These are phyloP conservation scores for Mucor circinelloides DNA, from an alignment of 371 early-diverging fungal genomes.

Conservation along the genomic window DNA sequence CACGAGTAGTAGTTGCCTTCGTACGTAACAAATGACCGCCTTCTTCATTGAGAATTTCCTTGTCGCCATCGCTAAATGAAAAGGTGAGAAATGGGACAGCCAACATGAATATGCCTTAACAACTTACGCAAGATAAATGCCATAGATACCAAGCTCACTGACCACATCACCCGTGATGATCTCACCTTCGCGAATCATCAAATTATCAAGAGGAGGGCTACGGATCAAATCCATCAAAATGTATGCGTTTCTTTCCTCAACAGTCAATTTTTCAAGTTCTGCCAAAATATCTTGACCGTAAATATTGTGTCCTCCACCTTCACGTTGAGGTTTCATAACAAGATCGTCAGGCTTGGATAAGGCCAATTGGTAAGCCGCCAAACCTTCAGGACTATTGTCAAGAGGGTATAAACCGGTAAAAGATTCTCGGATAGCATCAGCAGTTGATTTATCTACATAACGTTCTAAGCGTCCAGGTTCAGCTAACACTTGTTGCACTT, in stretches of 20 bases:
- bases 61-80: constrained; percentile 52
- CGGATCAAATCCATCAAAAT: constrained; percentile 92
- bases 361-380: constrained; percentile 70
- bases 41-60: constrained; percentile 73
- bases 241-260: constrained; percentile 74
- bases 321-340: constrained; percentile 96
- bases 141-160: constrained; percentile 94
- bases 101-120: neutral
- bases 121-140: constrained; percentile 78
- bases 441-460: constrained; percentile 61
- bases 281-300: constrained; percentile 86
- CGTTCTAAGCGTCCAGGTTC: constrained; percentile 80
- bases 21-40: constrained; percentile 95
- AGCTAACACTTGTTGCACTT: constrained; percentile 93
- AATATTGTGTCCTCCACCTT: constrained; percentile 97
- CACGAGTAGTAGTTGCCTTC: constrained; percentile 80
- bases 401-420: constrained; percentile 93
- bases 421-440: constrained; percentile 63
- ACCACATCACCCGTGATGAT: constrained; percentile 76
- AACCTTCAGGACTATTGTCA: constrained; percentile 71
- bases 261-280: constrained; percentile 54
- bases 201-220: constrained; percentile 74
- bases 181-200: constrained; percentile 83
- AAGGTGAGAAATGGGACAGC: neutral
- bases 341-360: constrained; percentile 63